phyloP scores from a whole-genome alignment of 306 rosid genomes.

The Heteromeles arbutifolia region DNA sequence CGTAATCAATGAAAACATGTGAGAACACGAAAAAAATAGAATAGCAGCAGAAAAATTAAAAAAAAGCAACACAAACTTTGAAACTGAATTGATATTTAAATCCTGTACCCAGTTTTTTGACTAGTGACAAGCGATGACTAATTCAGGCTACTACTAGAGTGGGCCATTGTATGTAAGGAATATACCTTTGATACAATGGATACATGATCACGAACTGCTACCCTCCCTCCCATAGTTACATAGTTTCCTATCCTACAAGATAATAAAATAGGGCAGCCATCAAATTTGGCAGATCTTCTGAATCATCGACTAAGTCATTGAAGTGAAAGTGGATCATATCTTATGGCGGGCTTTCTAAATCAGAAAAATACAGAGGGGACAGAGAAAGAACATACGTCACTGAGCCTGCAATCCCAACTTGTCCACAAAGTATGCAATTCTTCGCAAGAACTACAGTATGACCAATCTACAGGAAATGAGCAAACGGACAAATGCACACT shows the following conservation, averaged over 20 bases:
- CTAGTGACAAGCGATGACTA: neutral
- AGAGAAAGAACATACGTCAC: conserved; percentile 51
- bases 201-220: conserved; percentile 83
- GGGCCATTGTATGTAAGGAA: conserved; percentile 4
- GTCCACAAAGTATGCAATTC: conserved; percentile 88
- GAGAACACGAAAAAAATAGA: neutral
- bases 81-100: neutral
- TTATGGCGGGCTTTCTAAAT: neutral
- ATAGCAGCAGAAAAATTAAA: neutral
- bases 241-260: conserved; percentile 71
- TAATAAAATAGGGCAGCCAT: conserved; percentile 8
- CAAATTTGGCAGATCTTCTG: conserved; percentile 7
- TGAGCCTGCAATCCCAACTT: conserved; percentile 95
- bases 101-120: neutral
- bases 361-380: neutral
- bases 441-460: conserved; percentile 84
- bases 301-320: conserved; percentile 8
- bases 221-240: conserved; percentile 91
- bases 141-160: neutral
- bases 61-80: neutral
- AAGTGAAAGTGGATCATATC: neutral
- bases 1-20: neutral
- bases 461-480: conserved; percentile 58
- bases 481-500: conserved; percentile 15
- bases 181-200: conserved; percentile 67